Conservation (phyloP, 1,284 basidiomycete genomes). For the Caloboletus inedulis region DNA sequence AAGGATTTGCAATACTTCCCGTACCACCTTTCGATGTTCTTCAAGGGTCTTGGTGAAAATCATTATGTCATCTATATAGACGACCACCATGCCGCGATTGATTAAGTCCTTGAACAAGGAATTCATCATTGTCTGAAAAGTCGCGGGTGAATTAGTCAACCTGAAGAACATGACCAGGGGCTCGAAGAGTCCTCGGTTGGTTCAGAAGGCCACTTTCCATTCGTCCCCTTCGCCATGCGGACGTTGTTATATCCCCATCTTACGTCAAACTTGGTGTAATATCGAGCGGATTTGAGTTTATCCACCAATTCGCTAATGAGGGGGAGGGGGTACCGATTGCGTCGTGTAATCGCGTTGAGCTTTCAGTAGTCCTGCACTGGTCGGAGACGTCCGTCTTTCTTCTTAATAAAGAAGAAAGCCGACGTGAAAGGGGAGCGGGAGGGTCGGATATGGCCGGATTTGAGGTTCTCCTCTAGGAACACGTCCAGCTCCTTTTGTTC, state of each 20-base stretch:
- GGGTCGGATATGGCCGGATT: too few species aligned
- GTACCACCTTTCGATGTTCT: too few species aligned
- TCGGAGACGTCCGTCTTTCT: neutral
- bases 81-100: neutral
- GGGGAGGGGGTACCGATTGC: neutral
- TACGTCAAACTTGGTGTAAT: neutral
- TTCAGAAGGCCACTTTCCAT: slow-evolving; percentile 1
- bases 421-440: too few species aligned
- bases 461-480: neutral
- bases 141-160: neutral
- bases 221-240: neutral
- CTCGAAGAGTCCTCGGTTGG: neutral
- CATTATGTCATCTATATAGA: too few species aligned
- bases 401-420: too few species aligned
- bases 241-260: slow-evolving; percentile 4
- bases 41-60: too few species aligned
- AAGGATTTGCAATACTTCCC: too few species aligned
- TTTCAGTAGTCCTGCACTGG: neutral
- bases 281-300: neutral
- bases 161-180: slow-evolving; percentile 2
- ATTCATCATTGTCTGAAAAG: slow-evolving; percentile 5
- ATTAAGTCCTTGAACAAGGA: neutral
- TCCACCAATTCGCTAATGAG: neutral
- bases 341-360: neutral
- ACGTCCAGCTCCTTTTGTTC: neutral